phyloP scores from a whole-genome alignment of 2,329 filamentous ascomycete species.

The Paraphoma sp. region DNA sequence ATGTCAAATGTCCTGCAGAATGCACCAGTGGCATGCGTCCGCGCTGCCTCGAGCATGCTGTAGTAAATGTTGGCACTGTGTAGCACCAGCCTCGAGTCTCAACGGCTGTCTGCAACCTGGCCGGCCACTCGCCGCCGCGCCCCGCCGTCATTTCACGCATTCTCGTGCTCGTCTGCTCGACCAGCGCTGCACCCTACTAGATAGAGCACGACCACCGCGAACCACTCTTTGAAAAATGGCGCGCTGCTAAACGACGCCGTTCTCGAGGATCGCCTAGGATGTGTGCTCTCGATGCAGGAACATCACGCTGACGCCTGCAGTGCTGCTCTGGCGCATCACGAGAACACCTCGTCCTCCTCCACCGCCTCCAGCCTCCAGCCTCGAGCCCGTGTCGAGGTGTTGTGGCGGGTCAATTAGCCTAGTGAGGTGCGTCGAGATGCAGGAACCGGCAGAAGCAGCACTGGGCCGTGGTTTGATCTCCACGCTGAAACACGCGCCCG shows the following conservation, averaged over 20 bases:
- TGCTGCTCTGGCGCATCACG: conserved; percentile 15
- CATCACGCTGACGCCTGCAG: conserved; percentile 15
- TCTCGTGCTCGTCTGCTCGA: not conserved
- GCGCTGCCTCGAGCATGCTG: not conserved
- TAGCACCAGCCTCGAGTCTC: not conserved
- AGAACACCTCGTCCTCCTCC: conserved; percentile 15
- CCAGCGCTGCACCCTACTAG: not conserved
- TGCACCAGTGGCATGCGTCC: not conserved
- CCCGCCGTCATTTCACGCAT: not conserved
- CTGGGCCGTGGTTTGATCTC: conserved; percentile 46
- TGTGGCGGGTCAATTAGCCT: conserved; percentile 32
- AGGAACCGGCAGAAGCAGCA: conserved; percentile 46
- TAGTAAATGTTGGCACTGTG: too few species aligned
- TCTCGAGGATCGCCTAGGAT: not conserved
- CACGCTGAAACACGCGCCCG: conserved; percentile 42
- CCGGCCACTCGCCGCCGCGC: not conserved
- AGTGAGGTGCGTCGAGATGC: conserved; percentile 37
- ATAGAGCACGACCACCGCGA: not conserved
- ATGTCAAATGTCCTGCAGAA: not conserved
- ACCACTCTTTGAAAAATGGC: not conserved
- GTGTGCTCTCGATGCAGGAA: conserved; percentile 14
- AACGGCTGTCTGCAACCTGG: not conserved
- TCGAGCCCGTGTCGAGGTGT: conserved; percentile 21
- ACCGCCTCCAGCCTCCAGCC: conserved; percentile 21
- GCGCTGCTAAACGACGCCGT: not conserved